Base-by-base conservation (phyloP, 371 early-diverging fungal species). In the Cokeromyces recurvatus region DNA sequence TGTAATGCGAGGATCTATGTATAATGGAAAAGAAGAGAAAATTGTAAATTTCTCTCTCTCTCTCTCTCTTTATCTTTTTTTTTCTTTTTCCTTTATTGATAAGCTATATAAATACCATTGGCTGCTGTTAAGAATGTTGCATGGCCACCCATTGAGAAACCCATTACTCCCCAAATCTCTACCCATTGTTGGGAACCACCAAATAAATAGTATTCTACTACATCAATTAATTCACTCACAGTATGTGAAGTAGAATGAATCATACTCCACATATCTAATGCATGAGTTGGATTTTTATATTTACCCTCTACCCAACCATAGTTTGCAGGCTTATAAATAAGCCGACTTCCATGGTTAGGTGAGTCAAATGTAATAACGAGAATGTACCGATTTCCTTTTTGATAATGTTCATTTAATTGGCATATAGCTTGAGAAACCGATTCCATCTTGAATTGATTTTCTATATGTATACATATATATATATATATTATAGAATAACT, bases 121-220 rank as follows among this genome's bases (percentile, higher is more conserved):
- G 70, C 73, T 5, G 71, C 54, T 1, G 73, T 67, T 38, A 82
- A 34, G 32, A 77, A 62, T 3, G 80, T 49, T 14, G 77, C 57
- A 56, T 82, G 82, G 0, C 80, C 82, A 37, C 82, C 82, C 58
- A 82, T 57, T 2, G 72, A 71, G 19, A 79, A 68, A 0, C 82
- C 82, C 20, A 59, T 22, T 1, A 74, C 66, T 11, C 77, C 78
- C 78, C 78, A 82, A 5, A 42, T 42, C 43, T 64, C 45, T 10
- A 82, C 74, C 20, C 38, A 22, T 1, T 50, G 32, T 4, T 42
- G 10, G 4, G 25, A 7, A n/a, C 39, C 40, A 24, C 57, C 59
- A 49, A 74, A 74, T 1, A 74, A 43, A 45, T 74, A 74, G 38
- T 57, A 48, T 23, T 77, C 78, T 10, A 82, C 21, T 0, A 71